Conservation (phyloP, 176 grass and related monocot genomes). For the Themeda triandra region DNA sequence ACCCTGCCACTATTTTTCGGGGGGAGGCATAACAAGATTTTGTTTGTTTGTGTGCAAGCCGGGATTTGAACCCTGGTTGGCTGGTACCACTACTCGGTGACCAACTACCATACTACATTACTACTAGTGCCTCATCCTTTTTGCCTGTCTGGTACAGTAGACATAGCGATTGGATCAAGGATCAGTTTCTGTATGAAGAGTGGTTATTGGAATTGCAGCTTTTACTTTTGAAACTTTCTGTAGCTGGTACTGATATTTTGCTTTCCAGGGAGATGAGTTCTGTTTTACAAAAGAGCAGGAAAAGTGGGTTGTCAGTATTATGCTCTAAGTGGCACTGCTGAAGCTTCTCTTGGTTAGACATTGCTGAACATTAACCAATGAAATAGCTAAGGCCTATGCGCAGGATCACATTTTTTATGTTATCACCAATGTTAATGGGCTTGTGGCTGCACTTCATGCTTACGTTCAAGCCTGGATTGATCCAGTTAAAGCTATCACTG, state of each 20-base stretch:
- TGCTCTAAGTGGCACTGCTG: conserved; percentile 56
- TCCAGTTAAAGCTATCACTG: conserved; percentile 58
- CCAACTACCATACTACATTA: neutral
- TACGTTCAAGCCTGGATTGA: conserved; percentile 59
- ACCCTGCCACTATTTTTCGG: neutral
- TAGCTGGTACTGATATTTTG: neutral
- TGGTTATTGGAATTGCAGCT: neutral
- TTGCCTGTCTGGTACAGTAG: neutral
- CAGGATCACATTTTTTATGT: conserved; percentile 79
- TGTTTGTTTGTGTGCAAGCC: neutral
- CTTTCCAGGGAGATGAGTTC: conserved; percentile 46
- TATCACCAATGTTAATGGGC: conserved; percentile 63
- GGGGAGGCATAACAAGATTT: neutral
- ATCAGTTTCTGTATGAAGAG: neutral
- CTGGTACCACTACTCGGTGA: neutral
- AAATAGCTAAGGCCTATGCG: conserved; percentile 78
- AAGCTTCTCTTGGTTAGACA: conserved; percentile 55
- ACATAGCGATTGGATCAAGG: neutral
- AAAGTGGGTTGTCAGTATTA: conserved; percentile 66
- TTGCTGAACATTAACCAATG: conserved; percentile 60
- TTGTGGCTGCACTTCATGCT: conserved; percentile 58
- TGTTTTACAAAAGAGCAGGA: conserved; percentile 62
- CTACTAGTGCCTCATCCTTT: neutral
- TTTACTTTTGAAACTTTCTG: neutral
- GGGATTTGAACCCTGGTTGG: neutral